A percentile compares a stretch with the other conserved stretches of the same genome.
These are phyloP conservation scores for Monilinia vaccinii-corymbosi DNA, from an alignment of 2,329 filamentous ascomycete species.

Conservation along the genomic window DNA sequence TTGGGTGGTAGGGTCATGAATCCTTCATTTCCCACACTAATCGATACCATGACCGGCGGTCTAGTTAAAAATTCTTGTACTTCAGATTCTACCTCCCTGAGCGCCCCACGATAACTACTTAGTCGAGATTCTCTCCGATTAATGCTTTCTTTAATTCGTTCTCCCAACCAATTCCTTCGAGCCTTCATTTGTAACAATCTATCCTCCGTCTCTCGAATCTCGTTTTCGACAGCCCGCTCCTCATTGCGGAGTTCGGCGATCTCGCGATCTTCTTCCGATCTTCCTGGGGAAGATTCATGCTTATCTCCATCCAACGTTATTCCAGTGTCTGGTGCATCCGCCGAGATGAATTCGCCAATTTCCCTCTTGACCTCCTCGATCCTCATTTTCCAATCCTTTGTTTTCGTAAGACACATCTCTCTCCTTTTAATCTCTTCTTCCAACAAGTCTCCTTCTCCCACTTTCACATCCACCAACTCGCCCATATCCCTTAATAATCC, in stretches of 20 bases:
- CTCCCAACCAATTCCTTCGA: conserved; percentile 48
- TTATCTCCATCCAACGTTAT: conserved; percentile 41
- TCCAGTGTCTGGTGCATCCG: conserved; percentile 9
- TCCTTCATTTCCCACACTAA: conserved; percentile 26
- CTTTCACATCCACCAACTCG: conserved; percentile 55
- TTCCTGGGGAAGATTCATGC: conserved; percentile 39
- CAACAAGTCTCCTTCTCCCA: conserved; percentile 56
- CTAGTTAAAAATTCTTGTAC: conserved; percentile 49
- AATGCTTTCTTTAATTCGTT: conserved; percentile 51
- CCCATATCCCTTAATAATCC: conserved; percentile 56
- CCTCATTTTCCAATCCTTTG: conserved; percentile 44
- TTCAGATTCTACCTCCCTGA: conserved; percentile 56
- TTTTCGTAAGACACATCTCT: conserved; percentile 46
- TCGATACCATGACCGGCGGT: conserved; percentile 35
- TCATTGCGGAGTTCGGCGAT: conserved; percentile 51
- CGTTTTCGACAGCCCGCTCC: conserved; percentile 42
- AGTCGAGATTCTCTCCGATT: conserved; percentile 62
- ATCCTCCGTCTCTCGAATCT: conserved; percentile 59
- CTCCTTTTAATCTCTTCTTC: conserved; percentile 47
- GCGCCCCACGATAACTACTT: conserved; percentile 59
- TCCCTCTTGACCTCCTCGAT: conserved; percentile 16
- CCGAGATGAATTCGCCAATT: conserved; percentile 2
- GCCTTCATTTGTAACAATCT: conserved; percentile 52
- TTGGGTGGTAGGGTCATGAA: conserved; percentile 55
- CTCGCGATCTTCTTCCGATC: conserved; percentile 46